Base-by-base conservation (phyloP, 148 eudicot genomes). In the Rhododendron kiyosumense region DNA sequence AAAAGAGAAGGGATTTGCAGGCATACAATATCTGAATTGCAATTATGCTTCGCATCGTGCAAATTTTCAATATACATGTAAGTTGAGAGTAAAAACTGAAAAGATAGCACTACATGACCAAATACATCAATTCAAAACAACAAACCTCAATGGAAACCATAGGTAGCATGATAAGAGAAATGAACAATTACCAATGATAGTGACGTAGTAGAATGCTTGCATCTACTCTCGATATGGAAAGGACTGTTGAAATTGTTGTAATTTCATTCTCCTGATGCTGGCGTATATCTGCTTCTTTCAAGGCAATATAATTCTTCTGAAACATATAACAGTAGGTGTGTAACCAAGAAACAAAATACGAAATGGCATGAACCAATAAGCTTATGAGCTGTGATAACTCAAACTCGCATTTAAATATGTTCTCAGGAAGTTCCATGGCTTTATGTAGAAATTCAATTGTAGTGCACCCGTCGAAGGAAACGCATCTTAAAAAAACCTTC, bases 161-260 rank as follows among this genome's bases (percentile, higher is more conserved):
- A 75, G 34, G 48, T 32, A 28, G 24, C 15, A 32, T 24, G 63
- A 20, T 6, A 22, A 22, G 34, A 36, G 2, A 69, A 73, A 74
- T 48, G 13, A 73, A 73, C 46, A 84, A 17, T 73, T 91, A 93
- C 96, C 98, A 95, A 83, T 95, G 93, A 88, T 93, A 91, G 43
- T 91, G 91, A 41, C 93, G 94, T 22, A 95, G 92, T 85, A 95
- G 88, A 85, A 90, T 88, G 84, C 95, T 90, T 83, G 98, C 98
- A 43, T 89, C 93, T 77, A 81, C 92, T 86, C 90, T 90, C 77
- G 96, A 85, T 86, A 95, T 89, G 14, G 95, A 95, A 61, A 95
- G 93, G 79, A 95, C 95, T 41, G 93, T 87, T 73, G 94, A 91
- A 28, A 95, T 87, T 83, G 78, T 88, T 63, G 91, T 90, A 52